These are phyloP conservation scores for Acacia concinna DNA, from an alignment of 331 rosid genomes.

Conservation along the genomic window DNA sequence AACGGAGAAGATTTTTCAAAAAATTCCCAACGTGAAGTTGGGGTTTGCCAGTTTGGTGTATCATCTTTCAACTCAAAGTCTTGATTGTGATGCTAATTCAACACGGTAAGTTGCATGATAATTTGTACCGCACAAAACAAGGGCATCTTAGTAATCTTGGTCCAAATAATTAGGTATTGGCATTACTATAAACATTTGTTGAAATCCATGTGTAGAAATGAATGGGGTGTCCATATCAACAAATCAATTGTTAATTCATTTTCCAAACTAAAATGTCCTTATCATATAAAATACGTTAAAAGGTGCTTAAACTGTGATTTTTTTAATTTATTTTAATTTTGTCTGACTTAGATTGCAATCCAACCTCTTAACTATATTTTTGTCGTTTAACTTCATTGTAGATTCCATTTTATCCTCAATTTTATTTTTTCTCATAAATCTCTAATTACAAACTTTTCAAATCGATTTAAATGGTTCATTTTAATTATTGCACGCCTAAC, in stretches of 20 bases:
- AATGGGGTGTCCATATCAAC: slow-evolving; percentile 25
- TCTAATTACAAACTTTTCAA: not conserved
- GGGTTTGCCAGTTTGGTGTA: not conserved
- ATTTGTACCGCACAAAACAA: slow-evolving; percentile 20
- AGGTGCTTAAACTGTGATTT: not conserved
- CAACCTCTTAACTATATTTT: not conserved
- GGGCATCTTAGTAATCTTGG: slow-evolving; percentile 29
- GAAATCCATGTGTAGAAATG: not conserved
- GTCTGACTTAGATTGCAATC: not conserved
- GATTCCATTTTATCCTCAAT: not conserved
- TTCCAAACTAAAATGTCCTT: not conserved
- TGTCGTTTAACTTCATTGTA: not conserved
- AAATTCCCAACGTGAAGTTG: not conserved
- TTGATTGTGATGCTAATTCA: not conserved
- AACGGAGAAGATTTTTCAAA: too few species aligned
- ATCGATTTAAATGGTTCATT: not conserved
- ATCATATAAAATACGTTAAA: not conserved
- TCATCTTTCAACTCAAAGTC: not conserved
- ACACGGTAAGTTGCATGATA: not conserved
- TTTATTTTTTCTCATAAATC: not conserved
- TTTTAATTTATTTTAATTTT: not conserved
- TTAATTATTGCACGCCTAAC: not conserved
- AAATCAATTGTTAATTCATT: not conserved
- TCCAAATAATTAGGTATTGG: not conserved
- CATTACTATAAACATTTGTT: not conserved